Evolutionary conservation across 2,329 filamentous ascomycete genomes (phyloP).

Genomic region (Grosmannia serpens): DNA sequence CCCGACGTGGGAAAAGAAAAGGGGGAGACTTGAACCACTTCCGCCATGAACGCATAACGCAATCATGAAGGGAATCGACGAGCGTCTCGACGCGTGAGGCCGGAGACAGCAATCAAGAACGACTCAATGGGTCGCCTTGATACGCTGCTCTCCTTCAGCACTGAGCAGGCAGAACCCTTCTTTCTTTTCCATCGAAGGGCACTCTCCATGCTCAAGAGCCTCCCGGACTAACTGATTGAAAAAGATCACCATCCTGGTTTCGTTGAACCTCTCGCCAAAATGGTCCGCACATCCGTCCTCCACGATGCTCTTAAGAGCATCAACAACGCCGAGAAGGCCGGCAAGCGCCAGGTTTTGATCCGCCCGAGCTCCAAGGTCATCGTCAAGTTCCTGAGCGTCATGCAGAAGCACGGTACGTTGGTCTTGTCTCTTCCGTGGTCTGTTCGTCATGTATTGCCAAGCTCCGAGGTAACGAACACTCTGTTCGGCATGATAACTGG

Average conservation of each 20-base stretch:
- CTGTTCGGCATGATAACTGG: constrained; percentile 99
- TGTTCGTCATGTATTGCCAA: background rate
- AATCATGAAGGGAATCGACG: background rate
- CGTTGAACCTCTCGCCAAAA: constrained; percentile 54
- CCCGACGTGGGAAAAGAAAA: constrained; percentile 12
- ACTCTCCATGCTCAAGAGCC: constrained; percentile 57
- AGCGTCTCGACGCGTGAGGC: constrained; percentile 28
- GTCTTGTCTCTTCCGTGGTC: background rate
- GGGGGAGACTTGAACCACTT: background rate
- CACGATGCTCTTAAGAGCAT: constrained; percentile 98
- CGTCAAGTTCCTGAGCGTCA: constrained; percentile 96
- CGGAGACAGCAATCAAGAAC: constrained; percentile 48
- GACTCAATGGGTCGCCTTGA: constrained; percentile 23
- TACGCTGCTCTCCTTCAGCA: constrained; percentile 54
- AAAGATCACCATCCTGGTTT: constrained; percentile 54
- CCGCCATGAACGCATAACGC: background rate
- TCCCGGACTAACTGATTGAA: constrained; percentile 50
- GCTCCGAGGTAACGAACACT: background rate
- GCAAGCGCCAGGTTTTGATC: constrained; percentile 99
- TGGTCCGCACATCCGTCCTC: constrained; percentile 98
- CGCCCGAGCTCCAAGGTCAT: constrained; percentile 99
- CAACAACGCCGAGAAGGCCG: constrained; percentile 99
- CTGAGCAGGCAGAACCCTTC: constrained; percentile 61
- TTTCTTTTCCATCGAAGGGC: constrained; percentile 37
- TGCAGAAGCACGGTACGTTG: constrained; percentile 98